Percentiles rank a stretch among this genome's conserved stretches.
These are phyloP conservation scores for Apophysomyces sp. DNA, from an alignment of 371 early-diverging fungal species.

Conservation along the genomic window DNA sequence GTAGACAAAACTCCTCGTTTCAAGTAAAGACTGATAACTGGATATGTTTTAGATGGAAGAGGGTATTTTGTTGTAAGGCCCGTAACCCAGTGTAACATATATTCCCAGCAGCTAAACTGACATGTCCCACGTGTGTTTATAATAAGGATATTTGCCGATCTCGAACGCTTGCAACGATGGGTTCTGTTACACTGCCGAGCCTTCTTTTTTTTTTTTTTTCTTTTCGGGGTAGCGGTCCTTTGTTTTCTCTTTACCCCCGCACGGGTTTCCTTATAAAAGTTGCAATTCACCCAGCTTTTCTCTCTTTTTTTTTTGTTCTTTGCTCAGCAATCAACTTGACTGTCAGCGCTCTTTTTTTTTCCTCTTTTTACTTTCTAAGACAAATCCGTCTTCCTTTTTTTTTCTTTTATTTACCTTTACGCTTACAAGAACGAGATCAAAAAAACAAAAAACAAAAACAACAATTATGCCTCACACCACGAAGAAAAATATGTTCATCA, in stretches of 20 bases:
- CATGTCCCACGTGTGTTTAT: not conserved
- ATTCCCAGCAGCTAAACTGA: not conserved
- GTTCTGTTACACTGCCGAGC: not conserved
- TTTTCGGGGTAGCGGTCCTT: not conserved
- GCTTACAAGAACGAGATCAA: slow-evolving; percentile 15
- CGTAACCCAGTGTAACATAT: not conserved
- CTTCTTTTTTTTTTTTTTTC: too few relatives aligned
- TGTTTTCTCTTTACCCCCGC: not conserved
- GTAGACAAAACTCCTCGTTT: not conserved
- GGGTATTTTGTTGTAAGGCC: not conserved
- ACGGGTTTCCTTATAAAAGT: not conserved
- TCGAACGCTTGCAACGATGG: not conserved
- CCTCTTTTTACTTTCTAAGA: not conserved
- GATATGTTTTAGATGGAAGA: not conserved
- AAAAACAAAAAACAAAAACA: slow-evolving; percentile 7
- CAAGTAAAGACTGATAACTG: not conserved
- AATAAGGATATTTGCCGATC: not conserved
- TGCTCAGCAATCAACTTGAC: slow-evolving; percentile 2
- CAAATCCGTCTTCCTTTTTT: not conserved
- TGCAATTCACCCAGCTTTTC: not conserved
- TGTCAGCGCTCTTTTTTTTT: slow-evolving; percentile 4
- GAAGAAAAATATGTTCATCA: slow-evolving; percentile 6
- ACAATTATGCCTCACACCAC: not conserved
- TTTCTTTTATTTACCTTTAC: slow-evolving; percentile 1
- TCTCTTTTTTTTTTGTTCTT: not conserved